Conservation (phyloP, 495 filamentous ascomycete genomes). For the Glarea lozoyensis region DNA sequence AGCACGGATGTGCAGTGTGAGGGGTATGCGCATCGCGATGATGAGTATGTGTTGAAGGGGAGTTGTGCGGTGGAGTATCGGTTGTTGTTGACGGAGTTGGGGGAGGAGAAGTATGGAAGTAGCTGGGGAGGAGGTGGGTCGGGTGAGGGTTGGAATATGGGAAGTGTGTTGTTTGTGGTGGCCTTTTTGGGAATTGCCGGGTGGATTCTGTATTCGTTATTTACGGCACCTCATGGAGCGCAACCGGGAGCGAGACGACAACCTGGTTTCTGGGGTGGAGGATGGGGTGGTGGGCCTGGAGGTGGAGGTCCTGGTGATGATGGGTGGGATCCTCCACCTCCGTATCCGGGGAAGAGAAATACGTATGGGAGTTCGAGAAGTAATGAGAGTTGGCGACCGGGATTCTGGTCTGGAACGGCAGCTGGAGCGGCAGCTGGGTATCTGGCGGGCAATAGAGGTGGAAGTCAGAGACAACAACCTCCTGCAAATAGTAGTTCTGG, state of each 20-base stretch:
- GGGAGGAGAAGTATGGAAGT: slow-evolving; percentile 59
- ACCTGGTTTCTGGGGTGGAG: slow-evolving; percentile 8
- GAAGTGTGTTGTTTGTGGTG: slow-evolving; percentile 22
- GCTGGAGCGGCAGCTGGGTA: slow-evolving; percentile 60
- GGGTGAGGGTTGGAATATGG: slow-evolving; percentile 17
- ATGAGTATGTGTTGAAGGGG: slow-evolving; percentile 78
- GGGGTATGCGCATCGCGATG: slow-evolving; percentile 66
- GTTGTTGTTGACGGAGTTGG: slow-evolving; percentile 69
- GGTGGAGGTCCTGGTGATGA: slow-evolving; percentile 44
- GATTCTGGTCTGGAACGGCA: slow-evolving; percentile 81
- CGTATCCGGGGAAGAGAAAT: slow-evolving; percentile 36
- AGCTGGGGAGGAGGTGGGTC: slow-evolving; percentile 20
- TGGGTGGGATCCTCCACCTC: slow-evolving; percentile 48
- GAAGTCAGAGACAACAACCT: slow-evolving; percentile 21
- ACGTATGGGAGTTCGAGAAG: slow-evolving; percentile 19
- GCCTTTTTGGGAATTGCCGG: slow-evolving; percentile 9
- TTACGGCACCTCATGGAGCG: not conserved
- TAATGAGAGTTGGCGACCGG: slow-evolving; percentile 61
- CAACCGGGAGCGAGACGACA: slow-evolving; percentile 6
- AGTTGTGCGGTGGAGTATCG: slow-evolving; percentile 92
- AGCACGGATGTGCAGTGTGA: slow-evolving; percentile 89
- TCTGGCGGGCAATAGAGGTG: slow-evolving; percentile 26
- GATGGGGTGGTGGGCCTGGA: slow-evolving; percentile 36
- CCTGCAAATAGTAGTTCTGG: slow-evolving; percentile 15
- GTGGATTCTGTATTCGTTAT: slow-evolving; percentile 11